Base-by-base conservation (phyloP, 129 eudicot species). In the Escallonia rubra region DNA sequence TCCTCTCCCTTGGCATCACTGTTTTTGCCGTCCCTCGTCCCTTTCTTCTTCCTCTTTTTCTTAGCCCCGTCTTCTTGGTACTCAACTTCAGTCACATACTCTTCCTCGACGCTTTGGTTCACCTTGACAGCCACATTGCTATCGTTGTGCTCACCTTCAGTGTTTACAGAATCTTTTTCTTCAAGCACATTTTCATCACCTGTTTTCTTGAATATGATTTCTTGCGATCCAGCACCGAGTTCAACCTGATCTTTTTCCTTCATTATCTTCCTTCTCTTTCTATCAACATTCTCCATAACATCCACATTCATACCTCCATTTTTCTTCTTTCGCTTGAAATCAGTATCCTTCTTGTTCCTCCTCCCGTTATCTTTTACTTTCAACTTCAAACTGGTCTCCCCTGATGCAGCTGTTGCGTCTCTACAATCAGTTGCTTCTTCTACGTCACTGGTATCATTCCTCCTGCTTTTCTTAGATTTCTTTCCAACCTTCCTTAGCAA, bases 181-280 rank as follows among this genome's bases (percentile, higher is more conserved):
- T 74, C 66, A 6, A 50, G 41, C 49, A 23, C 34, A 23, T 2
- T 23, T 9, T n/a, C 57, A 3, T 13, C 12, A 12, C 12, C 13
- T 14, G 40, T 11, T 53, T 47, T 7, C 43, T 66, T 65, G 6
- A 16, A 53, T 4, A 11, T 7, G 5, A 52, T 6, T 66, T 14
- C 47, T 50, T 46, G 39, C 39, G 13, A 40, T 53, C n/a, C 8
- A 8, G 7, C 5, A 9, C 41, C 38, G 50, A 38, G 10, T 50
- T 49, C 59, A 41, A 49, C 67, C 50, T 57, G 72, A 48, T 47
- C n/a, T 38, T 16, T 43, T 48, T 63, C 66, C 39, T 73, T 70
- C 72, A 61, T 69, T 59, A 66, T 75, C 57, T 71, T 74, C 67
- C 11, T 54, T 53, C 10, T 64, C 43, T 58, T 72, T 16, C 52